phyloP scores from a whole-genome alignment of 345 rosid genomes.

The Erodium maritimum region DNA sequence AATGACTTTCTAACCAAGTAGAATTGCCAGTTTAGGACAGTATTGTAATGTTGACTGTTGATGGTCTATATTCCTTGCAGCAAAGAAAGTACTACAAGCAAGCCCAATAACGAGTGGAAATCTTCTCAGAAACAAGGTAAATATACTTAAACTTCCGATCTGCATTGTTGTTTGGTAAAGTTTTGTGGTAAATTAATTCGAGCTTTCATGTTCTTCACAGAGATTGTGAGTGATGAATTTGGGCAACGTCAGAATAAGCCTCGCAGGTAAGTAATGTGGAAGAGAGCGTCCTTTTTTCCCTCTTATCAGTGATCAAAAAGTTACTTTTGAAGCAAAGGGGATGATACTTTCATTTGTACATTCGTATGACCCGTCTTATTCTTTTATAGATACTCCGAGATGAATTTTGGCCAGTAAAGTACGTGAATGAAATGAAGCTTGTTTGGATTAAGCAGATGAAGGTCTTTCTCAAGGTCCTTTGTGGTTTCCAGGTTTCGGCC shows the following conservation, averaged over 20 bases:
- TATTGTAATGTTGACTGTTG: conserved; percentile 1
- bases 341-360: background rate
- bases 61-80: conserved; percentile 26
- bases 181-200: background rate
- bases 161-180: background rate
- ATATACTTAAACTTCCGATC: background rate
- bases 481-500: conserved; percentile 41
- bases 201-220: conserved; percentile 20
- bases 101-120: conserved; percentile 36
- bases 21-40: no score
- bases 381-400: conserved; percentile 52
- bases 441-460: conserved; percentile 24
- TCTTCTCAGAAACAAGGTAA: conserved; percentile 49
- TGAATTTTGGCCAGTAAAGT: conserved; percentile 66
- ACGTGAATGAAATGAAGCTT: conserved; percentile 19
- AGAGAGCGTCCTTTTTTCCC: no score
- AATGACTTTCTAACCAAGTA: background rate
- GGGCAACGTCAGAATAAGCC: conserved; percentile 33
- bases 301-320: background rate
- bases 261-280: conserved; percentile 12
- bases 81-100: conserved; percentile 35
- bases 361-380: conserved; percentile 1
- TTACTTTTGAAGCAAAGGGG: background rate
- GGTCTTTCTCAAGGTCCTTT: conserved; percentile 43
- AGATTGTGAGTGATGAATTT: conserved; percentile 36